Percentiles rank a stretch among this genome's conserved stretches.
Conservation (phyloP, 208 protist genomes). For the Acanthamoeba royreba region DNA sequence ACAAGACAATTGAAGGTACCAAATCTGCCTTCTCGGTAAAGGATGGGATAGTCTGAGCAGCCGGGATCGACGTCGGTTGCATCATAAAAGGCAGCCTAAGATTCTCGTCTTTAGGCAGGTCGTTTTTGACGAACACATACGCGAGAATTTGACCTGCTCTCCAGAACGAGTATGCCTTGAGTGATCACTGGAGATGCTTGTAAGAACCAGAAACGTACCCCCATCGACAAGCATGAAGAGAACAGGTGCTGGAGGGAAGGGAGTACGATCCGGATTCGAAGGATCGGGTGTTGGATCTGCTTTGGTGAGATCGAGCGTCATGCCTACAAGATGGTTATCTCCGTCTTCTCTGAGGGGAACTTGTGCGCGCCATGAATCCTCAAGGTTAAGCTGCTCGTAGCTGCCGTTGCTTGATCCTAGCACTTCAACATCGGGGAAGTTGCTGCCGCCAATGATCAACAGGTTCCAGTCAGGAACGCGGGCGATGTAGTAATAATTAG, state of each 20-base stretch:
- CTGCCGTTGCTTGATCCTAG: background rate
- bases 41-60: background rate
- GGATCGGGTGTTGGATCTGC: background rate
- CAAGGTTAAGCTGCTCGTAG: background rate
- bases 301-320: background rate
- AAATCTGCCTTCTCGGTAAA: background rate
- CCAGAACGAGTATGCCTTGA: background rate
- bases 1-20: background rate
- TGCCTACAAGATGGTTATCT: background rate
- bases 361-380: background rate
- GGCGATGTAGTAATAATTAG: background rate
- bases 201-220: background rate
- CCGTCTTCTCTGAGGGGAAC: background rate
- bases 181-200: background rate
- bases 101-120: background rate
- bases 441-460: background rate
- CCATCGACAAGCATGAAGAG: constrained; percentile 1
- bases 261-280: background rate
- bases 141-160: background rate
- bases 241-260: background rate
- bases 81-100: constrained; percentile 27
- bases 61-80: background rate
- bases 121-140: constrained; percentile 10
- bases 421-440: constrained; percentile 7
- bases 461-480: background rate